A percentile compares a stretch with the other conserved stretches of the same genome.
Evolutionary conservation across 2,329 filamentous ascomycete genomes (phyloP).

Genomic region (Alternaria gansuensis): DNA sequence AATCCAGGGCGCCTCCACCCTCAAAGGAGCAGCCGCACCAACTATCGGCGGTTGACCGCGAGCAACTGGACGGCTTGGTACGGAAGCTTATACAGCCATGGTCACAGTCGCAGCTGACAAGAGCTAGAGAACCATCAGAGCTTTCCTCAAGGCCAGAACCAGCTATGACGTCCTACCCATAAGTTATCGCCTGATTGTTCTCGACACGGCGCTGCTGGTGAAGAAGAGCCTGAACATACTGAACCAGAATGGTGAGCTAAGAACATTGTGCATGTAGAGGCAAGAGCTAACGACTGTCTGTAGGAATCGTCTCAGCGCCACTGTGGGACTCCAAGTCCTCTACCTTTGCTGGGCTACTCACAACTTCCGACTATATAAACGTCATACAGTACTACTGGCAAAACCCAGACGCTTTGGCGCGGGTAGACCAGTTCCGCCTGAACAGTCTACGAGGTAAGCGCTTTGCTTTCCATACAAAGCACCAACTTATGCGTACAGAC

Average conservation of each 20-base stretch:
- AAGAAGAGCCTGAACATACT: slow-evolving; percentile 97
- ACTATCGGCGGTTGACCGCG: slow-evolving; percentile 72
- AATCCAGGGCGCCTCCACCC: slow-evolving; percentile 36
- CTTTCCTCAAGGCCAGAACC: slow-evolving; percentile 94
- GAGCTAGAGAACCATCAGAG: slow-evolving; percentile 78
- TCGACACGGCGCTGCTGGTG: slow-evolving; percentile 93
- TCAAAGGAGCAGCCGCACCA: slow-evolving; percentile 39
- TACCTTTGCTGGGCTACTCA: slow-evolving; percentile 91
- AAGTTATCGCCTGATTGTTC: slow-evolving; percentile 93
- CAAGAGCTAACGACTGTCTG: slow-evolving; percentile 25
- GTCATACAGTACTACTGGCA: slow-evolving; percentile 99
- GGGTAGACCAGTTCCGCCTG: slow-evolving; percentile 92
- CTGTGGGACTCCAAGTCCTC: slow-evolving; percentile 95
- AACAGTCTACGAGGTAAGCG: slow-evolving; percentile 85
- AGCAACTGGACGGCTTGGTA: slow-evolving; percentile 81
- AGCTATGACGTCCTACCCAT: slow-evolving; percentile 98
- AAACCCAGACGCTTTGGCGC: slow-evolving; percentile 86
- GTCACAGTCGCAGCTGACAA: slow-evolving; percentile 24
- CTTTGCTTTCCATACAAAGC: slow-evolving; percentile 7
- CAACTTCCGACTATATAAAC: slow-evolving; percentile 97
- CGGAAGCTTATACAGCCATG: slow-evolving; percentile 44
- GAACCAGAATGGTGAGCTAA: slow-evolving; percentile 82
- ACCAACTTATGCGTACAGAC: slow-evolving; percentile 64
- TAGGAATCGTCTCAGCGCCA: slow-evolving; percentile 96
- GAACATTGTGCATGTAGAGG: background rate